phyloP scores from a whole-genome alignment of 495 filamentous ascomycete genomes.

The Jackrogersella multiformis region DNA sequence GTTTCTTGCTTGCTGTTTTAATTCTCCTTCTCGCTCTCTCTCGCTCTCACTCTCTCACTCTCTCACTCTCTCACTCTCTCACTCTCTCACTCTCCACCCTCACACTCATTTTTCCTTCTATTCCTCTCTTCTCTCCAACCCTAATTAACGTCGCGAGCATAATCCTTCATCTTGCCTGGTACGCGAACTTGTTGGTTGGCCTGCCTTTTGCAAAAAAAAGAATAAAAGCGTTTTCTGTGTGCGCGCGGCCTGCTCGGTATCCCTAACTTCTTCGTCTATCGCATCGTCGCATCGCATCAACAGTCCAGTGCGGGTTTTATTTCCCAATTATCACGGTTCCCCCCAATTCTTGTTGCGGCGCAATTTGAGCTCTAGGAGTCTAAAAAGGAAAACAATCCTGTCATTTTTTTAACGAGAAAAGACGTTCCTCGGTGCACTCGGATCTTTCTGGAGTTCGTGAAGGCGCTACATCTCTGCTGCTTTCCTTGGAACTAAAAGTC shows the following conservation, averaged over 20 bases:
- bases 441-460: constrained; percentile 50
- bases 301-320: constrained; percentile 48
- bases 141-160: constrained; percentile 44
- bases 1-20: constrained; percentile 55
- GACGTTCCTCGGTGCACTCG: constrained; percentile 46
- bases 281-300: constrained; percentile 50
- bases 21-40: constrained; percentile 58
- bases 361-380: constrained; percentile 46
- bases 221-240: constrained; percentile 50
- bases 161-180: constrained; percentile 50
- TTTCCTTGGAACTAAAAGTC: constrained; percentile 51
- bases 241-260: constrained; percentile 46
- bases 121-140: constrained; percentile 46
- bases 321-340: constrained; percentile 48
- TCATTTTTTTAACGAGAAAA: constrained; percentile 49
- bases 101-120: constrained; percentile 46
- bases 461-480: constrained; percentile 47
- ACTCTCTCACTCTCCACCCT: constrained; percentile 49
- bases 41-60: constrained; percentile 55
- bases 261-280: constrained; percentile 43
- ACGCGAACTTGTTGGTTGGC: constrained; percentile 58
- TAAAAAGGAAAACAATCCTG: constrained; percentile 46
- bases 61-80: constrained; percentile 45
- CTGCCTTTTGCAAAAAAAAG: constrained; percentile 49
- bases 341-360: constrained; percentile 49